Evolutionary conservation across 2,329 filamentous ascomycete genomes (phyloP), one percentile per base, ranked within the genome.

Genomic region (Pseudogymnoascus sp.): DNA sequence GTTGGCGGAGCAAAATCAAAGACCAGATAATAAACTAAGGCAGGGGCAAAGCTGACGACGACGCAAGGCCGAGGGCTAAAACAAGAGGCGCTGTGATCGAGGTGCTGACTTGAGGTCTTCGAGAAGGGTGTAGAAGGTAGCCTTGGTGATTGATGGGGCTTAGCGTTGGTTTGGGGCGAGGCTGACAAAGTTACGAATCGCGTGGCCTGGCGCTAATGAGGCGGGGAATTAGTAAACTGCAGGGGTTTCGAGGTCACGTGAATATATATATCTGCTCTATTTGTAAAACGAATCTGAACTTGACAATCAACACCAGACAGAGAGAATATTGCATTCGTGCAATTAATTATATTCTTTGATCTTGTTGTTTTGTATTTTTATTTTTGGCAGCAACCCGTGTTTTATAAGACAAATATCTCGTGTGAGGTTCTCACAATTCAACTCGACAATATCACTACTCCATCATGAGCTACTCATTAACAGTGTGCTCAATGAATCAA

Each of bases 71-170:
- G 27, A 55, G 48, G 48, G 29, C 29, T 33, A 4, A 33, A 36
- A 33, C 21, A n/a, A 33, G 5, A 21, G n/a, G 12, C 48, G 48
- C 27, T 55, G 48, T 33, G 48, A 7, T 55, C 8, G n/a, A 8
- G 48, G 33, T 33, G 48, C 48, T 55, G 48, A 55, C 48, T 55
- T 55, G 29, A 55, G 29, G 48, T 55, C 48, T 55, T 55, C 48
- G 48, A 55, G 48, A 55, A 55, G 27, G 48, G 15, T 55, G 48
- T 55, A 55, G 48, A 55, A 55, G 48, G 48, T 55, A 55, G 48
- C 48, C 48, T 55, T 55, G 48, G 48, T 17, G 29, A 21, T 12
- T 33, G 29, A 55, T 55, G 48, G 9, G 48, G 48, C 48, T 55
- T 55, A 55, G 48, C 48, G 48, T 12, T 15, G n/a, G 48, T 33